phyloP scores from a whole-genome alignment of 2,329 filamentous ascomycete genomes.

The Fusarium veterinarium region DNA sequence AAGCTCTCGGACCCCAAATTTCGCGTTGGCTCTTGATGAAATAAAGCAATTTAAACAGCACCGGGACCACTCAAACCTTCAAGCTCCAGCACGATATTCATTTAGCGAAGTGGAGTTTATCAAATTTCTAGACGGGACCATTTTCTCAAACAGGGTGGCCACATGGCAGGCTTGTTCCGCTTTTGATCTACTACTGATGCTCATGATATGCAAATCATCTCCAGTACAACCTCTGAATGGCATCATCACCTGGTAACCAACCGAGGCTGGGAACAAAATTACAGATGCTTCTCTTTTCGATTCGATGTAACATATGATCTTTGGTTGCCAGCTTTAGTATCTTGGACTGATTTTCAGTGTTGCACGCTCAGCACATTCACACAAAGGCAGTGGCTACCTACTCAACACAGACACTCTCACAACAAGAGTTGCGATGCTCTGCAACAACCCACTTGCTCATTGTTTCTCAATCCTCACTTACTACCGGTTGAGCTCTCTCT shows the following conservation, averaged over 20 bases:
- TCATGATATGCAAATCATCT: constrained; percentile 12
- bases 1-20: constrained; percentile 27
- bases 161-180: constrained; percentile 40
- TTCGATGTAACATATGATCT: not conserved
- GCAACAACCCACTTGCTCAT: not conserved
- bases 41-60: constrained; percentile 43
- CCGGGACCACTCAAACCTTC: constrained; percentile 23
- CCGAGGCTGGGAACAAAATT: not conserved
- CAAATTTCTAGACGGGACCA: constrained; percentile 14
- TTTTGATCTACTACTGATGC: constrained; percentile 25
- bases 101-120: constrained; percentile 22
- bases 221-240: constrained; percentile 5
- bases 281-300: not conserved
- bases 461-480: not conserved
- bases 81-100: not conserved
- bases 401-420: not conserved
- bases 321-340: not conserved
- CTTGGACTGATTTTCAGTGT: not conserved
- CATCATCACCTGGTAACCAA: constrained; percentile 5
- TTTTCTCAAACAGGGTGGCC: constrained; percentile 32
- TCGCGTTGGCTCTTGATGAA: constrained; percentile 37
- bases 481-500: too few species aligned
- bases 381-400: not conserved
- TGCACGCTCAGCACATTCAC: not conserved
- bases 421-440: not conserved